Base-by-base conservation (phyloP, 2,329 filamentous ascomycete genomes). In the Beauveria medogensis region DNA sequence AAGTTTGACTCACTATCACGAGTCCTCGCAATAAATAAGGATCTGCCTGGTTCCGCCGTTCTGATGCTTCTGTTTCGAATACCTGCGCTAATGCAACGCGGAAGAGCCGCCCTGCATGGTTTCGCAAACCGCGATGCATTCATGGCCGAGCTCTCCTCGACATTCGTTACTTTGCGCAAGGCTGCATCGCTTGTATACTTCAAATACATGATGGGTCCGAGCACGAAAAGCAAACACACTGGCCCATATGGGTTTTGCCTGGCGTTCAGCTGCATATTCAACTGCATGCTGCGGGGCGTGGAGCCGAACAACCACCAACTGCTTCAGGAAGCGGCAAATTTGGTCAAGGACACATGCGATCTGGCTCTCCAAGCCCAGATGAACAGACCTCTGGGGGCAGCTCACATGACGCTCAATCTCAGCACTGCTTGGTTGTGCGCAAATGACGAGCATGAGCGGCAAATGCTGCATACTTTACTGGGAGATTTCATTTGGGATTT, bases 261-360 rank as follows among this genome's bases (percentile, higher is more conserved):
- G 37, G 47, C 56, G 26, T 59, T 52, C 37, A 22, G 22, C 26
- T 59, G 56, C 48, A 43, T 59, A 16, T 59, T 59, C 24, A 59
- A 59, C n/a, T 59, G 56, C 24, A 59, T 59, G 56, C 5, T 59
- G 34, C 24, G 56, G 10, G 56, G 47, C 26, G 47, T 59, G 10
- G 47, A 59, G n/a, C 56, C 56, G 2, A 7, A 44, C 24, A 59
- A 44, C 47, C 16, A 5, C 24, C 20, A 41, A 26, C n/a, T 59
- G 26, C 37, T 20, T 10, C 3, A 12, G 6, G 56, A 59, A 14
- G 47, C 47, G 12, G 47, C 34, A 8, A 40, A 20, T 3, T 18
- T 59, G 7, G 56, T 59, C 18, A 28, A 22, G 12, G 40, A 43
- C 18, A 59, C 47, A 6, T n/a, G 51, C n/a, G 37, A 22, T 6